phyloP scores from a whole-genome alignment of 2,329 filamentous ascomycete genomes.

The Cladophialophora yegresii region DNA sequence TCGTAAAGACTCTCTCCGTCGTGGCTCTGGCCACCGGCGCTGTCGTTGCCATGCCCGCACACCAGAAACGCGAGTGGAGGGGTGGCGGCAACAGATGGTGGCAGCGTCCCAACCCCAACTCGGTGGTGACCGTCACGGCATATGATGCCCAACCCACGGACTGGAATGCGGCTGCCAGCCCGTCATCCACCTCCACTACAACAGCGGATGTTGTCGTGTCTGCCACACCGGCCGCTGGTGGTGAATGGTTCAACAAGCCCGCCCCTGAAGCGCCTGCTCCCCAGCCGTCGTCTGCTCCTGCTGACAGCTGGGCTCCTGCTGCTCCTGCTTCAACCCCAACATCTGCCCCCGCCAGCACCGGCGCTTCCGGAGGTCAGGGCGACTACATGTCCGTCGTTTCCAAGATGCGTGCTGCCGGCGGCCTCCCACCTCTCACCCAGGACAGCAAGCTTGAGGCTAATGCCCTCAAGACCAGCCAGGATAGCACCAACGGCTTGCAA shows the following conservation, averaged over 20 bases:
- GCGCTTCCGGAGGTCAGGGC: neutral
- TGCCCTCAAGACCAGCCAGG: constrained; percentile 33
- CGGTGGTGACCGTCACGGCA: constrained; percentile 24
- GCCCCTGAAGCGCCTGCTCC: constrained; percentile 36
- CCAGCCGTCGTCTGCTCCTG: constrained; percentile 54
- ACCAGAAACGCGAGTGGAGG: constrained; percentile 25
- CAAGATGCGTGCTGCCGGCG: constrained; percentile 31
- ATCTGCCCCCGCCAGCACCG: constrained; percentile 5
- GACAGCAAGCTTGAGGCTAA: constrained; percentile 33
- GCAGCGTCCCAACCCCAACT: constrained; percentile 17
- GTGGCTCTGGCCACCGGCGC: constrained; percentile 38
- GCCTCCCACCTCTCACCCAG: constrained; percentile 27
- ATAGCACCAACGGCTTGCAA: constrained; percentile 28
- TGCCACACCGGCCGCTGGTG: neutral
- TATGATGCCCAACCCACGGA: constrained; percentile 10
- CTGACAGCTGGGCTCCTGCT: constrained; percentile 31
- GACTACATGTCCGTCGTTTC: constrained; percentile 32
- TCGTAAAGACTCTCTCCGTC: constrained; percentile 38
- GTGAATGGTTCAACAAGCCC: constrained; percentile 7
- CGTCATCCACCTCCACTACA: constrained; percentile 12
- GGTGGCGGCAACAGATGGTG: constrained; percentile 22
- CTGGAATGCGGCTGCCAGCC: constrained; percentile 3
- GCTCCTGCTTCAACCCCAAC: constrained; percentile 4
- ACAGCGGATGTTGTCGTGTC: neutral
- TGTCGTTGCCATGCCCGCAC: constrained; percentile 39